Conservation (phyloP, 805 yeast genomes). For the Starmerella potacharoeniae region DNA sequence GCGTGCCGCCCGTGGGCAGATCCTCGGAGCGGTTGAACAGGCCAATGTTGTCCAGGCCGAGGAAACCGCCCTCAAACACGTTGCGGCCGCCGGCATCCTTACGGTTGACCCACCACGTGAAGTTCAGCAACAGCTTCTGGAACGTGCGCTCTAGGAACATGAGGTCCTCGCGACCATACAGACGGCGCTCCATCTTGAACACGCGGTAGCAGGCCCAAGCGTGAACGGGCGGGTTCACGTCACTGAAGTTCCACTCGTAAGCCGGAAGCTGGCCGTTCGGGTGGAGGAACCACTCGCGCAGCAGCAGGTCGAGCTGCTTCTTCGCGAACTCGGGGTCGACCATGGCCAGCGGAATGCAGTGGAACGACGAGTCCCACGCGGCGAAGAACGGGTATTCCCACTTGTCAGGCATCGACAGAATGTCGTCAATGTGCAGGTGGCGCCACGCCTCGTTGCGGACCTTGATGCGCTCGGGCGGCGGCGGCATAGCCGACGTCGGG, state of each 20-base stretch:
- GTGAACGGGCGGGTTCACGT: conserved; percentile 95
- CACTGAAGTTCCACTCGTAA: conserved; percentile 90
- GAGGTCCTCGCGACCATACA: conserved; percentile 71
- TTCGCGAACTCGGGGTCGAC: conserved; percentile 88
- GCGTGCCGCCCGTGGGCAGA: conserved; percentile 77
- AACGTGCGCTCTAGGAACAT: conserved; percentile 83
- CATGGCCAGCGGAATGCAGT: conserved; percentile 85
- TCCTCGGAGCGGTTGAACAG: conserved; percentile 88
- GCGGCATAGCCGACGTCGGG: conserved; percentile 59
- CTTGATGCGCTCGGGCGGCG: conserved; percentile 68
- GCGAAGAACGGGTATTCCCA: conserved; percentile 96
- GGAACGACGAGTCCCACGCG: conserved; percentile 96
- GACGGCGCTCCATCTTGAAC: conserved; percentile 73
- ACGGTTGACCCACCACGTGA: conserved; percentile 96
- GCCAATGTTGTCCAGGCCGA: conserved; percentile 88
- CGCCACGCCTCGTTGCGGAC: conserved; percentile 87
- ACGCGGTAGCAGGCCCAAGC: conserved; percentile 91
- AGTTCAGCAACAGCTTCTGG: conserved; percentile 77
- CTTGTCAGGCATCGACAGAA: conserved; percentile 82
- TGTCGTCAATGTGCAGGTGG: conserved; percentile 77
- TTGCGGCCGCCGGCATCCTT: conserved; percentile 79
- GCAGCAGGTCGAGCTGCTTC: conserved; percentile 69
- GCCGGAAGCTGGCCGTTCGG: conserved; percentile 98
- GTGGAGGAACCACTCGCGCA: conserved; percentile 95
- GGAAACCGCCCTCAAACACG: conserved; percentile 87